phyloP scores from a whole-genome alignment of 352 stramenopile species.

The Globisporangium rhizosaccharum region DNA sequence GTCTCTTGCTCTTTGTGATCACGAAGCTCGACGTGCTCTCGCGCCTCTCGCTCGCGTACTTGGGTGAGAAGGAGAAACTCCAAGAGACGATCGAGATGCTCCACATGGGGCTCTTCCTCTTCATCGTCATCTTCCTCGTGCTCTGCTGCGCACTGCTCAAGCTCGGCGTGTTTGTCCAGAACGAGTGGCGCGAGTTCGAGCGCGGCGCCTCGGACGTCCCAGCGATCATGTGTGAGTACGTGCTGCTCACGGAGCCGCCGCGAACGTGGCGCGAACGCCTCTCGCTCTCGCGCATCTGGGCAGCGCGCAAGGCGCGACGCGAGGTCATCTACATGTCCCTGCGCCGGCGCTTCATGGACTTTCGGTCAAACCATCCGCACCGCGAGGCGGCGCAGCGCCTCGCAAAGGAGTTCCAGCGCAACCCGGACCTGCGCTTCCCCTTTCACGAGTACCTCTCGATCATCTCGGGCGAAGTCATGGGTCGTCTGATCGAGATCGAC shows the following conservation, averaged over 20 bases:
- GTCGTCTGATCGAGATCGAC: conserved; percentile 65
- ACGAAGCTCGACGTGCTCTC: conserved; percentile 60
- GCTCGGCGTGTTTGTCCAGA: conserved; percentile 58
- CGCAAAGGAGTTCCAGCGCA: conserved; percentile 62
- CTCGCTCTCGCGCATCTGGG: conserved; percentile 22
- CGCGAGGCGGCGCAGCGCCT: conserved; percentile 26
- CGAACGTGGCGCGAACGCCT: conserved; percentile 28
- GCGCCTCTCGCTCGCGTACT: conserved; percentile 30
- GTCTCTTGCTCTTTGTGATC: conserved; percentile 51
- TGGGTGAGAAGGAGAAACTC: conserved; percentile 41
- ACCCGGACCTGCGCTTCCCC: conserved; percentile 46
- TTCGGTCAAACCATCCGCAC: conserved; percentile 64
- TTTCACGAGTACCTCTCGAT: conserved; percentile 79
- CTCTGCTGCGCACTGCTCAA: conserved; percentile 55
- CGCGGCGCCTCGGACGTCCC: conserved; percentile 45
- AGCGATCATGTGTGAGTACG: conserved; percentile 53
- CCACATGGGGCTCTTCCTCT: conserved; percentile 82
- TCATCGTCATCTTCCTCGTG: conserved; percentile 76
- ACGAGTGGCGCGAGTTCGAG: conserved; percentile 72
- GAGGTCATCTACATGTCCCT: conserved; percentile 66
- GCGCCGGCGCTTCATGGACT: conserved; percentile 62
- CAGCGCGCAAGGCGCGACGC: conserved; percentile 32
- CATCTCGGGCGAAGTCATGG: conserved; percentile 75
- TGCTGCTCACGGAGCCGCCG: conserved; percentile 43
- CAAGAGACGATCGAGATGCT: conserved; percentile 71